Conservation (phyloP, 2,329 filamentous ascomycete species). For the Trichothecium sympodiale region DNA sequence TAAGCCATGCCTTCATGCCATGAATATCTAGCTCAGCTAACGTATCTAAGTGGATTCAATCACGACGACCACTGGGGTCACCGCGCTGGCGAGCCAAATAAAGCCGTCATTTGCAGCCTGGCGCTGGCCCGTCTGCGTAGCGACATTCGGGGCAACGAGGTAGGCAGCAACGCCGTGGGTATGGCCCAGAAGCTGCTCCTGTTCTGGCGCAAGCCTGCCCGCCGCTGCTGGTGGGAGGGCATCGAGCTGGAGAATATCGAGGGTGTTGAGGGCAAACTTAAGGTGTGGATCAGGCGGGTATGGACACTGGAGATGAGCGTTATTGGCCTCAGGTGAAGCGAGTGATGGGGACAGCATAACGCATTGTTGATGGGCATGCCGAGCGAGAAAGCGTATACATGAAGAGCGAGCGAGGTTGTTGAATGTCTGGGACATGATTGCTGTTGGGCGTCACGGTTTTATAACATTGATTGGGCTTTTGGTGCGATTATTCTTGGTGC, state of each 20-base stretch:
- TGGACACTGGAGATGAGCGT: conserved; percentile 99
- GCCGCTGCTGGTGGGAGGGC: conserved; percentile 98
- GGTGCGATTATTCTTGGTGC: not conserved
- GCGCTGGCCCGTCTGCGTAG: conserved; percentile 86
- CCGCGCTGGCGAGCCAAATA: conserved; percentile 93
- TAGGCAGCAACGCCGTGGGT: conserved; percentile 70
- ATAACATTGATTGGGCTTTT: not conserved
- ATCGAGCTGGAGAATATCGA: conserved; percentile 84
- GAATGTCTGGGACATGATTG: not conserved
- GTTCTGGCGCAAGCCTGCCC: conserved; percentile 95
- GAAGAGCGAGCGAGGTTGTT: not conserved
- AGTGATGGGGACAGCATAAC: no score
- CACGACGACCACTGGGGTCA: conserved; percentile 94
- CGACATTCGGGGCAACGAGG: conserved; percentile 73
- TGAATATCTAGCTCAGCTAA: not conserved
- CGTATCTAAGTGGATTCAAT: conserved; percentile 70
- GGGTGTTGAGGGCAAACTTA: conserved; percentile 81
- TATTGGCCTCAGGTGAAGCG: conserved; percentile 62
- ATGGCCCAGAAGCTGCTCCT: conserved; percentile 98
- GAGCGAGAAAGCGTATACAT: not conserved
- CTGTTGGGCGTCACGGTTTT: not conserved
- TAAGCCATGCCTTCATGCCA: conserved; percentile 34
- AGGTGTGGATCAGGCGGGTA: conserved; percentile 95
- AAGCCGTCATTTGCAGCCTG: conserved; percentile 95
- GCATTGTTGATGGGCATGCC: no score